Conservation (phyloP, 148 eudicot genomes). For the Suaeda aralocaspica region DNA sequence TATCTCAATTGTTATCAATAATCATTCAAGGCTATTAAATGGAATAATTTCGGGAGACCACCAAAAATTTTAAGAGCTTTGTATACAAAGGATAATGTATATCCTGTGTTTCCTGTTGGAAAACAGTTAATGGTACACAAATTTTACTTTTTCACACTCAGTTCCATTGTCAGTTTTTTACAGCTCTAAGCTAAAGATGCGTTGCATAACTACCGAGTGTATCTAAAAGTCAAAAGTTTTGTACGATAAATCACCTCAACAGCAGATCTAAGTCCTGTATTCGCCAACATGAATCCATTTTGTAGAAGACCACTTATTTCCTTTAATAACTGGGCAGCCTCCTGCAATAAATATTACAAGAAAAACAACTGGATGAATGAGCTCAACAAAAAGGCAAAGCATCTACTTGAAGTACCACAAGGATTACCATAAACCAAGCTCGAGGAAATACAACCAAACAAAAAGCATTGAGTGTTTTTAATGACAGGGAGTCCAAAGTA, state of each 20-base stretch:
- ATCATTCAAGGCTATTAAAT: background rate
- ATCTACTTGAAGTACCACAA: background rate
- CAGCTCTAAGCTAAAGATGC: background rate
- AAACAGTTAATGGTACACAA: background rate
- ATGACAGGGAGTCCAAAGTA: background rate
- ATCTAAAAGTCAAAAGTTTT: conserved; percentile 8
- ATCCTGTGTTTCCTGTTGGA: background rate
- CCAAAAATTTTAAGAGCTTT: background rate
- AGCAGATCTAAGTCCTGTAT: conserved; percentile 37
- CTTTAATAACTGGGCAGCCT: conserved; percentile 70
- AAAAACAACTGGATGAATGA: background rate
- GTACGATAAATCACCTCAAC: conserved; percentile 23
- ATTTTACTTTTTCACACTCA: conserved; percentile 1
- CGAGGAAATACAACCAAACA: background rate
- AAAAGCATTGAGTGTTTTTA: background rate
- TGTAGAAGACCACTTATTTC: conserved; percentile 72
- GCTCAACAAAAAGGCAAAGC: background rate
- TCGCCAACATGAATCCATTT: conserved; percentile 76
- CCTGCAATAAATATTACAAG: conserved; percentile 34
- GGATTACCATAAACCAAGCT: background rate
- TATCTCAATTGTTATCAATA: background rate
- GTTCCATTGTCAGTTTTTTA: background rate
- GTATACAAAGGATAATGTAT: too few species aligned
- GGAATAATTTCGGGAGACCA: background rate
- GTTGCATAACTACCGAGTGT: background rate